phyloP scores from a whole-genome alignment of 176 grass and related monocot species.

The Triticum urartu region DNA sequence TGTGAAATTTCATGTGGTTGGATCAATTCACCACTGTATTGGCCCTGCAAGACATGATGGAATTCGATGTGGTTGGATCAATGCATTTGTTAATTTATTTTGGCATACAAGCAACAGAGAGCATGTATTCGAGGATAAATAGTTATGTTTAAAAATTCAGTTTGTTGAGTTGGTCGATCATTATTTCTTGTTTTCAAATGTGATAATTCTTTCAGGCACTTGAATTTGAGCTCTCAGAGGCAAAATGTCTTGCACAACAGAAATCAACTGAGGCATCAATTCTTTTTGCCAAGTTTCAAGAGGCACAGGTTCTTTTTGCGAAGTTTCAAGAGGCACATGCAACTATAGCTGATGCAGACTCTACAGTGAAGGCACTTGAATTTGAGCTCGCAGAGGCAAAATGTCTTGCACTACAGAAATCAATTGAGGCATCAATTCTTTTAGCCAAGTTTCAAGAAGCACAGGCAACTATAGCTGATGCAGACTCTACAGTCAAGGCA shows the following conservation, averaged over 20 bases:
- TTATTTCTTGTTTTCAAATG: not conserved
- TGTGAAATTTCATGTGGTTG: not conserved
- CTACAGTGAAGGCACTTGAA: conserved; percentile 63
- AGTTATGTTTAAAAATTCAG: not conserved
- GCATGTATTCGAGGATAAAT: not conserved
- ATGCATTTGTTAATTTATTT: not conserved
- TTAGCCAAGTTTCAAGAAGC: conserved; percentile 69
- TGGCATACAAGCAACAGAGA: not conserved
- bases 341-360: conserved; percentile 70
- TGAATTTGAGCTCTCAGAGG: conserved; percentile 54
- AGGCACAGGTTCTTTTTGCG: conserved; percentile 56
- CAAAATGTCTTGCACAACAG: conserved; percentile 49
- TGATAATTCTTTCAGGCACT: conserved; percentile 50
- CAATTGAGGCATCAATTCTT: conserved; percentile 64
- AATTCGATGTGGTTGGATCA: not conserved
- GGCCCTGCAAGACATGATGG: not conserved
- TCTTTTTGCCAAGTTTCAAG: conserved; percentile 73
- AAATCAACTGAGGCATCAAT: conserved; percentile 67
- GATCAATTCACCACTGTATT: not conserved
- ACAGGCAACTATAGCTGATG: conserved; percentile 68
- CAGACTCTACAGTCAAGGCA: conserved; percentile 63
- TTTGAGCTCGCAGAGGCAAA: conserved; percentile 61
- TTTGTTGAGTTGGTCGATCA: not conserved
- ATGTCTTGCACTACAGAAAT: conserved; percentile 54
- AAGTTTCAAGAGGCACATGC: conserved; percentile 76